Conservation (phyloP, 2,329 filamentous ascomycete genomes). For the Fusarium tanahbumbuense region DNA sequence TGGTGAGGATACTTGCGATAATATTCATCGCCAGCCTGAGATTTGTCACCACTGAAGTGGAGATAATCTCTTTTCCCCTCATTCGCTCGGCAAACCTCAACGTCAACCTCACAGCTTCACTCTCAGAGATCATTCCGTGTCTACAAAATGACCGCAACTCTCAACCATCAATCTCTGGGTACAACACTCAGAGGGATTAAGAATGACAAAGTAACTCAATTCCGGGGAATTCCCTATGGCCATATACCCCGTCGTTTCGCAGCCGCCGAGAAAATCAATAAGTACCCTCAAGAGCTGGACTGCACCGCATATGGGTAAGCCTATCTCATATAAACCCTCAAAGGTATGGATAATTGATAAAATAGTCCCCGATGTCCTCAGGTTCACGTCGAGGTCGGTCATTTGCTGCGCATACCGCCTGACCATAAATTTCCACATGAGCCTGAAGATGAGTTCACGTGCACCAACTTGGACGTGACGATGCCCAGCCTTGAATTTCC, state of each 20-base stretch:
- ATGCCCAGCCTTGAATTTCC: conserved; percentile 32
- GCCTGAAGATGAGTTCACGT: conserved; percentile 56
- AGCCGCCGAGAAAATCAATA: background rate
- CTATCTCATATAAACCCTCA: rapidly evolving
- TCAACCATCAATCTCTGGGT: background rate
- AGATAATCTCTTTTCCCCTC: background rate
- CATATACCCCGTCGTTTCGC: conserved; percentile 6
- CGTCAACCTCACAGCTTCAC: background rate
- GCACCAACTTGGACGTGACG: conserved; percentile 57
- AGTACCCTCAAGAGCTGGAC: background rate
- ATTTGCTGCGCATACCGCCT: conserved; percentile 57
- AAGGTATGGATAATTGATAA: rapidly evolving
- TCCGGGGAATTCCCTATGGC: conserved; percentile 14
- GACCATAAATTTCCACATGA: conserved; percentile 39
- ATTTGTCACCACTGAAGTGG: background rate
- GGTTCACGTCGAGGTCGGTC: conserved; percentile 53
- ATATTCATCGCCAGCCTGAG: background rate
- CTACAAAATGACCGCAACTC: background rate
- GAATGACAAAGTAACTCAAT: background rate
- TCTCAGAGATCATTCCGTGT: background rate
- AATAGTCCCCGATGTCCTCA: conserved; percentile 57
- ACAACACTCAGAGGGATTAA: background rate
- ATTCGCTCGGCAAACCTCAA: background rate
- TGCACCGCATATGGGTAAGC: conserved; percentile 9
- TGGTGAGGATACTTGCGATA: too few relatives aligned